These are phyloP conservation scores for Calonectria hawksworthii DNA, from an alignment of 2,329 filamentous ascomycete genomes.

Conservation along the genomic window DNA sequence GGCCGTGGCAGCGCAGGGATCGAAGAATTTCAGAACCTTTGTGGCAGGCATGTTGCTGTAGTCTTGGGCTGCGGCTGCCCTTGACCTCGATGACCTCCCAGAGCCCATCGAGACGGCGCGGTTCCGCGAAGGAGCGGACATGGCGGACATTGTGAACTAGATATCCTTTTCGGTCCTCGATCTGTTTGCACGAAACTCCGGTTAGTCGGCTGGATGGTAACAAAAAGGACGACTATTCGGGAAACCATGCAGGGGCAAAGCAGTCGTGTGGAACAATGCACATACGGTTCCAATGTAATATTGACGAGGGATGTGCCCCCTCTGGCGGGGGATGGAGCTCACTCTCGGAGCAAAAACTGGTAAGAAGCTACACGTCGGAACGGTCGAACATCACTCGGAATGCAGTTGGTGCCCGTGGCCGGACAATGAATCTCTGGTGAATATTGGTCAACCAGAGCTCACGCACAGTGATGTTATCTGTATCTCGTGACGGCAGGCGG, in stretches of 20 bases:
- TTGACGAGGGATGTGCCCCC: slow-evolving; percentile 47
- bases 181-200: slow-evolving; percentile 33
- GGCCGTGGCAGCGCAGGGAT: slow-evolving; percentile 91
- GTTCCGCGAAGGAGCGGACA: slow-evolving; percentile 68
- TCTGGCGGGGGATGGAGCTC: slow-evolving; percentile 41
- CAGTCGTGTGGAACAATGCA: slow-evolving; percentile 54
- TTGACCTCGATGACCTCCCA: slow-evolving; percentile 65
- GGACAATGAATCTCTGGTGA: slow-evolving; percentile 43
- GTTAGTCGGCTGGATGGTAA: slow-evolving; percentile 41
- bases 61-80: slow-evolving; percentile 60
- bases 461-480: slow-evolving; percentile 30
- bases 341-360: slow-evolving; percentile 45
- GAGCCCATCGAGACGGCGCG: slow-evolving; percentile 72
- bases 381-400: slow-evolving; percentile 56
- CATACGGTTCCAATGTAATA: slow-evolving; percentile 56
- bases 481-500: slow-evolving; percentile 36
- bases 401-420: slow-evolving; percentile 49
- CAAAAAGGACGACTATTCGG: slow-evolving; percentile 37
- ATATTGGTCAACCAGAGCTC: slow-evolving; percentile 38
- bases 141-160: slow-evolving; percentile 68
- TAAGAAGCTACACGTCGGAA: slow-evolving; percentile 51
- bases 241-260: slow-evolving; percentile 41
- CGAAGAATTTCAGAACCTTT: slow-evolving; percentile 72
- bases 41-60: slow-evolving; percentile 65
- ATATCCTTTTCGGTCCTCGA: slow-evolving; percentile 50